Evolutionary conservation across 495 filamentous ascomycete genomes (phyloP).

Genomic region (Penicillium pulvis): DNA sequence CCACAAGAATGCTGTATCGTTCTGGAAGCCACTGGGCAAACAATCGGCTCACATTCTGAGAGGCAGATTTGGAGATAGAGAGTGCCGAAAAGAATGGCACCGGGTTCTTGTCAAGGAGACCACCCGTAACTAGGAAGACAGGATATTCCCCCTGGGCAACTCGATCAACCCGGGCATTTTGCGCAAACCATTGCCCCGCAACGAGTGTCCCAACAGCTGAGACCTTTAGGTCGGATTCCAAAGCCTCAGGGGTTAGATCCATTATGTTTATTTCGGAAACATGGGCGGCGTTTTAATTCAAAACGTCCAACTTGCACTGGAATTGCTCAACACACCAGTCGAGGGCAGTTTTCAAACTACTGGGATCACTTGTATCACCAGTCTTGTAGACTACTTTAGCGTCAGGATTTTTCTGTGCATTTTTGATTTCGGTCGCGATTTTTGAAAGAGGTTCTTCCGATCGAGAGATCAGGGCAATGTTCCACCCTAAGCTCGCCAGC

Average conservation of each 20-base stretch:
- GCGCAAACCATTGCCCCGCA: neutral
- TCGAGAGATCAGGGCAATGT: constrained; percentile 20
- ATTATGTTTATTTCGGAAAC: neutral
- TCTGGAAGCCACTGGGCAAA: neutral
- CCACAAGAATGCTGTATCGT: neutral
- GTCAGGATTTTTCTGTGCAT: neutral
- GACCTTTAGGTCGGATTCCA: neutral
- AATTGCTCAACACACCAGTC: constrained; percentile 18
- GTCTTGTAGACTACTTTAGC: neutral
- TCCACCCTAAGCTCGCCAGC: constrained; percentile 20
- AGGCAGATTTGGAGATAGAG: neutral
- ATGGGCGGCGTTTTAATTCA: constrained; percentile 21
- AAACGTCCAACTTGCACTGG: constrained; percentile 11
- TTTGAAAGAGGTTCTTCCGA: constrained; percentile 3
- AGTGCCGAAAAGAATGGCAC: neutral
- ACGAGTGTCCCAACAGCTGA: neutral
- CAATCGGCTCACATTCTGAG: neutral
- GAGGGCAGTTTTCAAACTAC: constrained; percentile 9
- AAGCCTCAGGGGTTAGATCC: neutral
- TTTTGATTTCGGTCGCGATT: neutral
- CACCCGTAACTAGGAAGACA: neutral
- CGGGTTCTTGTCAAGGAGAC: neutral
- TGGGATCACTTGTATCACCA: constrained; percentile 2
- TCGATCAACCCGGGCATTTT: neutral
- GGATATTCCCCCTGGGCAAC: neutral